phyloP scores from a whole-genome alignment of 2,329 filamentous ascomycete species.

The Trichoderma sp. region DNA sequence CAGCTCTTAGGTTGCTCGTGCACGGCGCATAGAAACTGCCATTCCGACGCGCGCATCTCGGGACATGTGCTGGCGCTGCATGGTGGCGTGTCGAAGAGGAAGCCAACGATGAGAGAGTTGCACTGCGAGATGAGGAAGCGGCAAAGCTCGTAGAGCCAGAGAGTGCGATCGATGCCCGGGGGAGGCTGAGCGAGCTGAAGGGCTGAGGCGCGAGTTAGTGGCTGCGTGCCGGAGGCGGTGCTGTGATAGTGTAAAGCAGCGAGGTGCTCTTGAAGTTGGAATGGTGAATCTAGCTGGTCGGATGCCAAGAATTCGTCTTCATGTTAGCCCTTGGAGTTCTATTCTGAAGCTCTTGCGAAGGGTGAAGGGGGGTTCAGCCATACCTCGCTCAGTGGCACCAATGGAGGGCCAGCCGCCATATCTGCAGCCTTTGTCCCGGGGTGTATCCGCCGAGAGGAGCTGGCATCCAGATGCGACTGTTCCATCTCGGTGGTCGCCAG shows the following conservation, averaged over 20 bases:
- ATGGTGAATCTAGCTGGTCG: conserved; percentile 84
- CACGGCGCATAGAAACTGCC: conserved; percentile 98
- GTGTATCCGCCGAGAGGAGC: conserved; percentile 79
- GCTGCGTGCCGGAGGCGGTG: conserved; percentile 64
- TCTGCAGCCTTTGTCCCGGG: conserved; percentile 89
- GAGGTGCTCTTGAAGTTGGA: conserved; percentile 95
- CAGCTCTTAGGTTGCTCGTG: conserved; percentile 96
- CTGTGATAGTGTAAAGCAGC: conserved; percentile 85
- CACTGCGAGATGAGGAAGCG: conserved; percentile 93
- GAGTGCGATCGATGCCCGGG: conserved; percentile 74
- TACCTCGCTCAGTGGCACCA: conserved; percentile 83
- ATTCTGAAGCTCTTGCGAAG: background rate
- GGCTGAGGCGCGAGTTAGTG: conserved; percentile 75
- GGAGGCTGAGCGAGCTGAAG: conserved; percentile 76
- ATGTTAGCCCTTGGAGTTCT: background rate
- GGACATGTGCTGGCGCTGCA: conserved; percentile 89
- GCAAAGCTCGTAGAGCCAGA: conserved; percentile 98
- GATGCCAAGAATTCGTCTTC: background rate
- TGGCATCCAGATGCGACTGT: conserved; percentile 65
- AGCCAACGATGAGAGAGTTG: conserved; percentile 87
- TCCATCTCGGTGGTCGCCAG: conserved; percentile 62
- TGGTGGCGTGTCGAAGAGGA: conserved; percentile 85
- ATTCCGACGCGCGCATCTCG: conserved; percentile 98
- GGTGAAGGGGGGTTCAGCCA: background rate
- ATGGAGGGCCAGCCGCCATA: conserved; percentile 87